phyloP scores from a whole-genome alignment of 1,284 basidiomycete species.

The Prillingera fragicola region DNA sequence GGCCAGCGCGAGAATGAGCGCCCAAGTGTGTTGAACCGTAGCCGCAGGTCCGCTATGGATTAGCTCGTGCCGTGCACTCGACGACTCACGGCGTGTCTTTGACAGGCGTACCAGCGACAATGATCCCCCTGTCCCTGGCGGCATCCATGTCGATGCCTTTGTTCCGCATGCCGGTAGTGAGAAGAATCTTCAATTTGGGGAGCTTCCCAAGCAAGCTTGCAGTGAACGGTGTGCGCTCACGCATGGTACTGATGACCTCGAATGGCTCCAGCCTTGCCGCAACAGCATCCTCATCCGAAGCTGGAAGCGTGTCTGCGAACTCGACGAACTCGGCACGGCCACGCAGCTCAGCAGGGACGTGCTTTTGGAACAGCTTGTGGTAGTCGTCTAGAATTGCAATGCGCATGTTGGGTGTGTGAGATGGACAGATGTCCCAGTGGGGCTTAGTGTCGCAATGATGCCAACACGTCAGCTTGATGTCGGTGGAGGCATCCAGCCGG shows the following conservation, averaged over 20 bases:
- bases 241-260: conserved; percentile 61
- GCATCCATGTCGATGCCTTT: conserved; percentile 50
- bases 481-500: too few species aligned
- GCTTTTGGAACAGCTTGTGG: conserved; percentile 53
- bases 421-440: too few species aligned
- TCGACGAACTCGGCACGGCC: conserved; percentile 36
- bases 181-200: conserved; percentile 57
- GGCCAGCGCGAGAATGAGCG: conserved; percentile 56
- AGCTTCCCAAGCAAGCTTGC: conserved; percentile 54
- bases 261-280: conserved; percentile 54
- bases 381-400: conserved; percentile 63
- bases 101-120: conserved; percentile 55
- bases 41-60: not conserved
- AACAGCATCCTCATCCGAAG: conserved; percentile 45
- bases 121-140: conserved; percentile 53
- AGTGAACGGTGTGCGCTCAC: conserved; percentile 60
- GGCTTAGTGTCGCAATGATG: too few species aligned
- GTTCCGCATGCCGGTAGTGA: conserved; percentile 58
- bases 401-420: not conserved
- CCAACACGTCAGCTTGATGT: too few species aligned
- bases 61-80: not conserved
- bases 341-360: conserved; percentile 17
- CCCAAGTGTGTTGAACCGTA: conserved; percentile 53
- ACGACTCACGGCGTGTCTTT: conserved; percentile 15
- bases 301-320: conserved; percentile 50